These are phyloP conservation scores for Hypoxylon sp. DNA, from an alignment of 2,329 filamentous ascomycete genomes.

Conservation along the genomic window DNA sequence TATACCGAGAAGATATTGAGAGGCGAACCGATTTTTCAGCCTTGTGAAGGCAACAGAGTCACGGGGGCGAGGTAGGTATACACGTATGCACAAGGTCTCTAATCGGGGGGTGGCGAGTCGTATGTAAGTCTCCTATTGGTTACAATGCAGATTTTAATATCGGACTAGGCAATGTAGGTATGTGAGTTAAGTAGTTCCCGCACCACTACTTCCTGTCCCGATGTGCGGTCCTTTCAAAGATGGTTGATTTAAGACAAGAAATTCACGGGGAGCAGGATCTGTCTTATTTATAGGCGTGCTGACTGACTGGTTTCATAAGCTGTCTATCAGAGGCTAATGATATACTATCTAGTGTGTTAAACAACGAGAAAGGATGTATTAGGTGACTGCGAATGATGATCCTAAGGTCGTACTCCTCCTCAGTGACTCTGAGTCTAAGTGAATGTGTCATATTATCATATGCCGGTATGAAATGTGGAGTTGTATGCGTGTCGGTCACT, in stretches of 20 bases:
- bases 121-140: conserved; percentile 4
- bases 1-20: not conserved
- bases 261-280: not conserved
- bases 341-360: not conserved
- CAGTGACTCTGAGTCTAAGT: not conserved
- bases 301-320: not conserved
- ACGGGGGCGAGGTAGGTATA: not conserved
- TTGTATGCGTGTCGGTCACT: not conserved
- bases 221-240: not conserved
- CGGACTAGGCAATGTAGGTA: not conserved
- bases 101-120: conserved; percentile 1
- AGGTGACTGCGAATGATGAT: not conserved
- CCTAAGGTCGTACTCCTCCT: not conserved
- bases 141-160: not conserved
- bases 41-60: conserved; percentile 3
- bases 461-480: not conserved
- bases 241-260: not conserved
- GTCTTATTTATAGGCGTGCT: not conserved
- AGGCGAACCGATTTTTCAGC: not conserved
- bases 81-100: not conserved
- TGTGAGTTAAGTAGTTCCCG: not conserved
- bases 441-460: conserved; percentile 3
- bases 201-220: not conserved
- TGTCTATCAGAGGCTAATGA: not conserved
- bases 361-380: not conserved